These are phyloP conservation scores for Ceratorhiza oryzae-sativae DNA, from an alignment of 1,284 basidiomycete species.

Conservation along the genomic window DNA sequence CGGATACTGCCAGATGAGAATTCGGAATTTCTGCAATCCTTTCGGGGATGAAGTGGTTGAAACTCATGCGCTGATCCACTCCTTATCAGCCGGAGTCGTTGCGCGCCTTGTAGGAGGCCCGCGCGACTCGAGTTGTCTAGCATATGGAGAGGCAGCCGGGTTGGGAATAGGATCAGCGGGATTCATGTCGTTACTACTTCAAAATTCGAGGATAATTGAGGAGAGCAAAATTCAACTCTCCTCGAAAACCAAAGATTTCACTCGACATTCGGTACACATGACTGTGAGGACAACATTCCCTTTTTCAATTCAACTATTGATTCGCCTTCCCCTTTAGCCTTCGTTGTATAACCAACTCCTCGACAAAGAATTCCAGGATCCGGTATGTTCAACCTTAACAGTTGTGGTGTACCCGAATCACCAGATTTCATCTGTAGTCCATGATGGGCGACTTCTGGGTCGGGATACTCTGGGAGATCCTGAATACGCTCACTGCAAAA, in stretches of 20 bases:
- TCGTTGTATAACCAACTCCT: slow-evolving; percentile 64
- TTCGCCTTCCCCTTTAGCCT: slow-evolving; percentile 51
- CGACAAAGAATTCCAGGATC: slow-evolving; percentile 53
- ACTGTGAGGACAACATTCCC: slow-evolving; percentile 51
- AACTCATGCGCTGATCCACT: slow-evolving; percentile 91
- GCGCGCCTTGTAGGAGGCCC: slow-evolving; percentile 95
- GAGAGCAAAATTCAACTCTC: no score
- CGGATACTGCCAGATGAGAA: slow-evolving; percentile 95
- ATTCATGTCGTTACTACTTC: slow-evolving; percentile 83
- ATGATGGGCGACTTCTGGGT: slow-evolving; percentile 88
- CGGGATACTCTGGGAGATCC: slow-evolving; percentile 86
- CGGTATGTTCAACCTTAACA: slow-evolving; percentile 25
- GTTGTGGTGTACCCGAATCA: slow-evolving; percentile 79
- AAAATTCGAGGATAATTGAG: slow-evolving; percentile 65
- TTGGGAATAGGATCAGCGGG: slow-evolving; percentile 98
- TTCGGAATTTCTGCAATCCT: slow-evolving; percentile 89
- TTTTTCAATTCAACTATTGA: slow-evolving; percentile 2
- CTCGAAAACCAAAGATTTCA: slow-evolving; percentile 96
- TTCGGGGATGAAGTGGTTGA: slow-evolving; percentile 95
- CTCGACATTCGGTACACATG: slow-evolving; percentile 86
- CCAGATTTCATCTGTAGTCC: slow-evolving; percentile 87
- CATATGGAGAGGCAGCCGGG: slow-evolving; percentile 94
- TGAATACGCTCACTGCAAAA: slow-evolving; percentile 76
- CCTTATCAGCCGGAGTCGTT: slow-evolving; percentile 86
- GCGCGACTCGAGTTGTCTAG: slow-evolving; percentile 88